Base-by-base conservation (phyloP, 257 asterid genomes). In the Osmanthus fragrans region DNA sequence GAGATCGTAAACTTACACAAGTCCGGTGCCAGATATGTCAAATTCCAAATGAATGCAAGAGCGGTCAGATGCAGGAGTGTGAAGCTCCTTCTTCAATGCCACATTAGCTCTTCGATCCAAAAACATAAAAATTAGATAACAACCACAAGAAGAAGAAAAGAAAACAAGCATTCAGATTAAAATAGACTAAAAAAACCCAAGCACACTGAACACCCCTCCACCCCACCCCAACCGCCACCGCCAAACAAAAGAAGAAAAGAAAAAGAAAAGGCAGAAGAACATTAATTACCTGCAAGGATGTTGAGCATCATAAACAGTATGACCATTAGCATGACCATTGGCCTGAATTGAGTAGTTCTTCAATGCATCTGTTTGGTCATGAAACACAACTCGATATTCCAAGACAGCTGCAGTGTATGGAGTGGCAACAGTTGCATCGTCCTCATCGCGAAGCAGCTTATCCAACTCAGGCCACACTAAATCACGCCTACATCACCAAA, bases 1-100 rank as follows among this genome's bases (percentile, higher is more conserved):
- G 21, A 54, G 39, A 70, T 15, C 11, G 80, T 34, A 13, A 47
- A 77, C 96, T 85, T 84, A 95, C 99, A 75, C 32, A 75, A 95
- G 86, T 65, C 97, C 97, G 45, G 97, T 93, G 90, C 97, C 94
- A 42, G 94, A 84, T 84, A 95, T 93, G 90, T 95, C 98, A 51
- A 95, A 95, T 83, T 95, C 99, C 84, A 95, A 84, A 80, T 93
- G 99, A 36, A 85, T 95, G 88, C 98, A 95, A 82, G 98, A 95
- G 25, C 98, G 98, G 76, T 95, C 98, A 58, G 99, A 95, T 77
- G 90, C 96, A 69, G 97, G 88, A 76, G 92, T 83, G 87, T 95
- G 99, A 81, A 95, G 97, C 85, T 95, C 99, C 86, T 79, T 95
- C 89, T 58, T 93, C 78, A 90, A 87, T 76, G 94, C 94, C 76